Evolutionary conservation across 2,329 filamentous ascomycete genomes (phyloP).

Genomic region (Microdochium trichocladiopsis): DNA sequence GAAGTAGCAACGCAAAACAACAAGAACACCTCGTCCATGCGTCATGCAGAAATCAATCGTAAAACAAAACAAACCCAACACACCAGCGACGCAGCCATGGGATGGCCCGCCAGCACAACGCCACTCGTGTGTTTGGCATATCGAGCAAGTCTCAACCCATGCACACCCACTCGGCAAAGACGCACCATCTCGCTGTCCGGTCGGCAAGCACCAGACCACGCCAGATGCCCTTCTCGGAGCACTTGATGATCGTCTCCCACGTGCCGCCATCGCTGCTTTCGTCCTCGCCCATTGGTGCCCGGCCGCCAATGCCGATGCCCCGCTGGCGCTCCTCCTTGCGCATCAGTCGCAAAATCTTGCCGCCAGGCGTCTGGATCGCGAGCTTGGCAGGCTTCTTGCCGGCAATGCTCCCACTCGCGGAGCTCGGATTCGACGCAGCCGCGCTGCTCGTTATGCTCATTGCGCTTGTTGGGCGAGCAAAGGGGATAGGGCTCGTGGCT

Average conservation of each 20-base stretch:
- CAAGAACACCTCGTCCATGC: background rate
- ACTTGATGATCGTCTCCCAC: conserved; percentile 91
- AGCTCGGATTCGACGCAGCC: conserved; percentile 49
- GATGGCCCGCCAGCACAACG: background rate
- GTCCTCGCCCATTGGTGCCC: conserved; percentile 35
- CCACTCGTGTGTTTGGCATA: background rate
- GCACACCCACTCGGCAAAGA: conserved; percentile 84
- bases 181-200: conserved; percentile 79
- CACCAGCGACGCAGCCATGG: too few species aligned
- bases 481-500: conserved; percentile 50
- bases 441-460: conserved; percentile 58
- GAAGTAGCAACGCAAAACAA: background rate
- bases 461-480: conserved; percentile 52
- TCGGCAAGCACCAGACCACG: conserved; percentile 76
- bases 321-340: conserved; percentile 66
- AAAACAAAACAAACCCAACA: background rate
- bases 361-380: conserved; percentile 87
- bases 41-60: background rate
- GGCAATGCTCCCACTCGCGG: conserved; percentile 40
- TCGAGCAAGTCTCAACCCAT: conserved; percentile 13
- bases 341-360: conserved; percentile 87
- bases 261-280: conserved; percentile 62
- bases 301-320: conserved; percentile 34
- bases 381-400: conserved; percentile 87
- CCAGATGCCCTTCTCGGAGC: conserved; percentile 75